A percentile compares a stretch with the other conserved stretches of the same genome.
phyloP scores from a whole-genome alignment of 2,329 filamentous ascomycete genomes.

The Xylariales sp. region DNA sequence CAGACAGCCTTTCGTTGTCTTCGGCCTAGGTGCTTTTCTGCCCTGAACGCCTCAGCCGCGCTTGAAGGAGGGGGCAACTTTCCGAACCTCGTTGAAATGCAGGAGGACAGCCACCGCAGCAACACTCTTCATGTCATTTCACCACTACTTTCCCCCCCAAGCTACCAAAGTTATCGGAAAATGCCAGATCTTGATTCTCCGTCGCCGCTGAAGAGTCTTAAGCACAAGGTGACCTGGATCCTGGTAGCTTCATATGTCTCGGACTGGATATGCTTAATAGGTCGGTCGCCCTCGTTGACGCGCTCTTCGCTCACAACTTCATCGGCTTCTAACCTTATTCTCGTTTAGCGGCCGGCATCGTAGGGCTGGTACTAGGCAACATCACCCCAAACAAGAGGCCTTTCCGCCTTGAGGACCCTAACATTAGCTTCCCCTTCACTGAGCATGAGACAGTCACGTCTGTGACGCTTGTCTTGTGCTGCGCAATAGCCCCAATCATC shows the following conservation, averaged over 20 bases:
- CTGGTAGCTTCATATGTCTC: conserved; percentile 63
- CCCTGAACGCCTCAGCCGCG: too few relatives aligned
- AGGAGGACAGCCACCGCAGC: conserved; percentile 18
- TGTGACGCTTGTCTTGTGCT: conserved; percentile 59
- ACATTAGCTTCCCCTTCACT: conserved; percentile 72
- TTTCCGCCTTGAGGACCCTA: conserved; percentile 68
- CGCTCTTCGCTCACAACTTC: too few relatives aligned
- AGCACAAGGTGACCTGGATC: conserved; percentile 20
- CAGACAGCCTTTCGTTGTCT: neutral
- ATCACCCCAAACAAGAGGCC: conserved; percentile 63
- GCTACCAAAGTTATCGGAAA: conserved; percentile 23
- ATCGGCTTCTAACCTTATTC: too few relatives aligned
- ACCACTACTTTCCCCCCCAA: conserved; percentile 16
- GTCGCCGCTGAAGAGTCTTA: conserved; percentile 2
- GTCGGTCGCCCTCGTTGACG: too few relatives aligned
- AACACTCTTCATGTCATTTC: conserved; percentile 16
- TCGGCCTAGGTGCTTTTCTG: neutral
- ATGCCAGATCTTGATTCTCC: conserved; percentile 22
- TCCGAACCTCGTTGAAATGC: conserved; percentile 18
- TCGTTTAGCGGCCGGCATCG: conserved; percentile 50
- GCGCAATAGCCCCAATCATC: conserved; percentile 58
- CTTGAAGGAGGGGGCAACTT: conserved; percentile 2
- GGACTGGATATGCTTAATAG: conserved; percentile 69
- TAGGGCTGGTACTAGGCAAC: conserved; percentile 55
- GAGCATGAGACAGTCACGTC: conserved; percentile 68